Evolutionary conservation across 108 stramenopile species (phyloP).

Genomic region (Epithemia pelagica): DNA sequence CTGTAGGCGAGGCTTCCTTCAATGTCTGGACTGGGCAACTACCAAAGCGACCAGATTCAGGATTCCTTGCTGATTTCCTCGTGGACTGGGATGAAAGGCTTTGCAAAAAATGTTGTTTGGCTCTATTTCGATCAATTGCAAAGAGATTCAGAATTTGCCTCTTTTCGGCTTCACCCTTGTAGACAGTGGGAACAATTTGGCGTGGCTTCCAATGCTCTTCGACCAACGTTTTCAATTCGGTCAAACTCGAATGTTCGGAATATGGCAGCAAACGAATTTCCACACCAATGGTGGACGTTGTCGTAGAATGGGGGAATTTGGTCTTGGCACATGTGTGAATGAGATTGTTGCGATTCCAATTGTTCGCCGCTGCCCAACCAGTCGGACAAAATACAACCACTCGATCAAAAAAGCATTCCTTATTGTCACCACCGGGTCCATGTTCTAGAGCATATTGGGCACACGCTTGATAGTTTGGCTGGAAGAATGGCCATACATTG

Average conservation of each 20-base stretch:
- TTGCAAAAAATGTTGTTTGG: constrained; percentile 46
- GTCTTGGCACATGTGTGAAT: constrained; percentile 14
- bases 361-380: constrained; percentile 56
- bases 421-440: not conserved
- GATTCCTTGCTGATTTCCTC: no score
- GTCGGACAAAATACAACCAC: constrained; percentile 67
- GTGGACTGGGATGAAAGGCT: no score
- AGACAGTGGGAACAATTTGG: constrained; percentile 72
- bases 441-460: constrained; percentile 34
- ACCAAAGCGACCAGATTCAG: no score
- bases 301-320: not conserved
- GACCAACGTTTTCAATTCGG: constrained; percentile 74
- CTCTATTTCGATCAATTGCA: constrained; percentile 35
- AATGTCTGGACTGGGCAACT: no score
- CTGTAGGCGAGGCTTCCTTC: no score
- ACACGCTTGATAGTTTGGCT: constrained; percentile 38
- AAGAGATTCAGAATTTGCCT: constrained; percentile 34
- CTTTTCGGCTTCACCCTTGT: constrained; percentile 31
- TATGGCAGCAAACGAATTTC: constrained; percentile 56
- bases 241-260: constrained; percentile 76
- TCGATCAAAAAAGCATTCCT: constrained; percentile 17
- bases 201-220: constrained; percentile 45
- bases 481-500: constrained; percentile 54
- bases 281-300: constrained; percentile 13
- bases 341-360: constrained; percentile 56